These are phyloP conservation scores for Capsicum rhomboideum DNA, from an alignment of 257 asterid genomes.

Conservation along the genomic window DNA sequence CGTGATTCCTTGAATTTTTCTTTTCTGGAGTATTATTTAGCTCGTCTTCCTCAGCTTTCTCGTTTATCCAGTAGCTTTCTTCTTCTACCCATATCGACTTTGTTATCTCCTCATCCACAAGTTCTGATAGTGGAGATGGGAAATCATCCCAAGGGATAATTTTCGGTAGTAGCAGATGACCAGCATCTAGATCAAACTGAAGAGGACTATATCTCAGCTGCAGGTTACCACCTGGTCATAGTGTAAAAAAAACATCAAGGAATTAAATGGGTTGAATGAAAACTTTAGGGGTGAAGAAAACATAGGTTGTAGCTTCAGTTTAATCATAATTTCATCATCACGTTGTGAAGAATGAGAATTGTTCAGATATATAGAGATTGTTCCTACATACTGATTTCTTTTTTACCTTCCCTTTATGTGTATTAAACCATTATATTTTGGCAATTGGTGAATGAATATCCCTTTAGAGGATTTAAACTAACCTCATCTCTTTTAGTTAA, in stretches of 20 bases:
- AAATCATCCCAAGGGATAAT: conserved; percentile 44
- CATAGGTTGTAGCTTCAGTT: not conserved
- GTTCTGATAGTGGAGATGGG: conserved; percentile 71
- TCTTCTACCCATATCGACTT: conserved; percentile 47
- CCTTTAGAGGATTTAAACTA: not conserved
- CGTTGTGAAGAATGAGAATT: not conserved
- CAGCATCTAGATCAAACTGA: conserved; percentile 79
- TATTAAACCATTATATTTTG: not conserved
- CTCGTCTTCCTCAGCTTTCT: conserved; percentile 25
- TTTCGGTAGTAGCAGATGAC: conserved; percentile 65
- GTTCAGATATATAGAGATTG: not conserved
- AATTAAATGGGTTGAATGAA: not conserved
- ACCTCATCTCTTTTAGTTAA: not conserved
- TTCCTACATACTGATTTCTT: not conserved
- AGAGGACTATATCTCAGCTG: conserved; percentile 41
- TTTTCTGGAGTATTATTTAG: conserved; percentile 11
- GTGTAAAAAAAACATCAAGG: not conserved
- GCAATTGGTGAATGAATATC: not conserved
- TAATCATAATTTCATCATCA: not conserved
- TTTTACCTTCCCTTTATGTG: not conserved
- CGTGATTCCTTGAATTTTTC: conserved; percentile 4
- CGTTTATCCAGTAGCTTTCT: conserved; percentile 25
- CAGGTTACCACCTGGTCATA: conserved; percentile 38
- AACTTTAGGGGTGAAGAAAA: conserved; percentile 4
- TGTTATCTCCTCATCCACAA: conserved; percentile 68